Conservation (phyloP, 2,329 filamentous ascomycete species). For the Ophiognomonia clavigignenti-juglandacearum region DNA sequence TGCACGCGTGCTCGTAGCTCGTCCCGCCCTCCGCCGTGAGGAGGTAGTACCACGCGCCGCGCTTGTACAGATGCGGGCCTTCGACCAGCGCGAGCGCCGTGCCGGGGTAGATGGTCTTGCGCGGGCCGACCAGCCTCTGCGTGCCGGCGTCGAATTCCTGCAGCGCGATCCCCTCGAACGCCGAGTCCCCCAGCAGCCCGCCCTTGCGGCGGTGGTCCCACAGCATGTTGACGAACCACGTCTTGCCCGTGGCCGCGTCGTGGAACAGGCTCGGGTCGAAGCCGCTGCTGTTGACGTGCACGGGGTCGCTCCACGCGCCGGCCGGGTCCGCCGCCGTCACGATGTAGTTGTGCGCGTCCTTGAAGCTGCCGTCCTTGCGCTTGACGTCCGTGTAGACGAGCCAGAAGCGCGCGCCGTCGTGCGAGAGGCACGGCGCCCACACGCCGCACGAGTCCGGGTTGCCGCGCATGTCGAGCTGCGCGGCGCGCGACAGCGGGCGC, state of each 20-base stretch:
- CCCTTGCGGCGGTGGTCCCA: slow-evolving; percentile 49
- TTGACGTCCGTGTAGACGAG: slow-evolving; percentile 64
- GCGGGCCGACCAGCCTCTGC: slow-evolving; percentile 48
- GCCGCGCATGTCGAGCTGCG: slow-evolving; percentile 53
- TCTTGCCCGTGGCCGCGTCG: slow-evolving; percentile 45
- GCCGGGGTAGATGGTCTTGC: slow-evolving; percentile 50
- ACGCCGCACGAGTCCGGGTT: slow-evolving; percentile 56
- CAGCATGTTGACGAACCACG: slow-evolving; percentile 55
- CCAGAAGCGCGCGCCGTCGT: slow-evolving; percentile 57
- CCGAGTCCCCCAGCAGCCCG: slow-evolving; percentile 16
- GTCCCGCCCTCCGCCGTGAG: slow-evolving; percentile 58
- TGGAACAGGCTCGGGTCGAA: slow-evolving; percentile 60
- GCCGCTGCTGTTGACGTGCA: slow-evolving; percentile 53
- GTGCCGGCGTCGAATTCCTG: slow-evolving; percentile 50
- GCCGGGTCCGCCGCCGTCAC: slow-evolving; percentile 47
- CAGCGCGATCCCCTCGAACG: slow-evolving; percentile 53
- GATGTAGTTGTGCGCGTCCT: slow-evolving; percentile 61
- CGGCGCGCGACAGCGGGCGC: slow-evolving; percentile 43
- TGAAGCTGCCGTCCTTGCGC: slow-evolving; percentile 62
- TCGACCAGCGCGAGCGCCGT: slow-evolving; percentile 52
- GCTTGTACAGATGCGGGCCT: slow-evolving; percentile 55
- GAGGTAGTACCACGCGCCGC: slow-evolving; percentile 55
- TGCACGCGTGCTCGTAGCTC: slow-evolving; percentile 56
- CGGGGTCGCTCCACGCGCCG: slow-evolving; percentile 58
- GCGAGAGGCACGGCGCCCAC: slow-evolving; percentile 61